Base-by-base conservation (phyloP, 106 monocot genomes). In the Dioscorea dumetorum region DNA sequence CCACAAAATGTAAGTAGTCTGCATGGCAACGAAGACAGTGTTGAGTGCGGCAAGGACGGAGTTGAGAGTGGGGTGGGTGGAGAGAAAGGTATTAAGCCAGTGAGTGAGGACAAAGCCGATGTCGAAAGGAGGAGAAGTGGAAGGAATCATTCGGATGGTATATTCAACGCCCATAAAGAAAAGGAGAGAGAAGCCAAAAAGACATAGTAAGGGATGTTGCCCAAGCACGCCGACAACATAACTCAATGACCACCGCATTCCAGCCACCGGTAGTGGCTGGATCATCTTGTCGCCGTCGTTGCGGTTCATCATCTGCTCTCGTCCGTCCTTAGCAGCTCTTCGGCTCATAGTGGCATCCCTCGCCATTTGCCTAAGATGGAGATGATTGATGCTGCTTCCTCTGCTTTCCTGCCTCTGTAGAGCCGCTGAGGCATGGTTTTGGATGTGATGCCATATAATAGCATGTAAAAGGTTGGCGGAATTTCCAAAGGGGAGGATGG, bases 101-200 rank as follows among this genome's bases (percentile, higher is more conserved):
- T 31, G 50, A 9, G 95, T 91, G 63, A 86, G 73, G 33, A 75
- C 14, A 72, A 95, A 95, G 7, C 91, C 95, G 31, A 95, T 31
- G 68, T 91, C 91, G 22, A 95, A 19, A 0, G 95, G 91, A 32
- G 83, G 81, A 16, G 95, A 74, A 10, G 69, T 12, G 6, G 80
- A 62, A 2, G 91, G 84, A 21, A 95, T 81, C 95, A 95, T 95
- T 13, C 20, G 24, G 67, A 91, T 71, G 4, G 88, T 95, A 79
- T 95, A 95, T 82, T 95, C 95, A 12, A 95, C 91, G 24, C 75
- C 83, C 91, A 91, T 88, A 77, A 95, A 95, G 79, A 91, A 78
- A 12, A 88, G 21, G 7, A 95, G 69, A n/a, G 64, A 80, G 19
- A 80, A 24, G 14, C 48, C 61, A 52, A 88, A 78, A 18, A 69